Base-by-base conservation (phyloP, 129 eudicot species). In the Tagetes patula region DNA sequence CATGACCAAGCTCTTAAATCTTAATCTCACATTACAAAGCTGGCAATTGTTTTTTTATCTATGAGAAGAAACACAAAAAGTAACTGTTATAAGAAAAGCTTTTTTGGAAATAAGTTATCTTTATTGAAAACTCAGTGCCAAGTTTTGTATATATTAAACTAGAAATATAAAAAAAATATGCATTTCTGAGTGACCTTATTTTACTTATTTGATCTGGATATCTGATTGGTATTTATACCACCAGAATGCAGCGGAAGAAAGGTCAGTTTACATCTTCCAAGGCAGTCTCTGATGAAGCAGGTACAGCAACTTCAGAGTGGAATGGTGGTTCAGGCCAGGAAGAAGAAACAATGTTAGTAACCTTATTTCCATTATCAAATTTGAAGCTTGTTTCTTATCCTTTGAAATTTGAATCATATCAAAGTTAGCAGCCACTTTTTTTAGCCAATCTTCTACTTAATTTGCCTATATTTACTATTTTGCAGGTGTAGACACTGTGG, bases 231-330 rank as follows among this genome's bases (percentile, higher is more conserved):
- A 7, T 79, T 41, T 79, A 48, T 75, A 38, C 30, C 76, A 43
- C 27, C 85, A 89, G 96, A 82, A 89, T 89, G 98, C 92, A 93
- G 75, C 90, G 98, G 31, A 89, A 89, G 81, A 93, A 87, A 78
- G 98, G 98, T 52, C 98, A 90, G 70, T 93, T 93, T 68, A 90
- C 96, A 69, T 93, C 98, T 40, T 84, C 90, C 41, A 90, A 87
- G 77, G 85, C 91, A 46, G 46, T 73, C 34, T 71, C 80, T 70
- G 96, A 90, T 55, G 92, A 84, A 71, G 75, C 80, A 27, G 95
- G 87, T 43, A 79, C 86, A 61, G 82, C 86, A 76, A 60, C 90
- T 73, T 82, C 87, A 64, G 95, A 90, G 36, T 89, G 94, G 89
- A 86, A 85, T 72, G 85, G 88, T 64, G 77, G 78, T 78, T 56